Conservation (phyloP, 306 rosid genomes). For the Boehmeria nivea region DNA sequence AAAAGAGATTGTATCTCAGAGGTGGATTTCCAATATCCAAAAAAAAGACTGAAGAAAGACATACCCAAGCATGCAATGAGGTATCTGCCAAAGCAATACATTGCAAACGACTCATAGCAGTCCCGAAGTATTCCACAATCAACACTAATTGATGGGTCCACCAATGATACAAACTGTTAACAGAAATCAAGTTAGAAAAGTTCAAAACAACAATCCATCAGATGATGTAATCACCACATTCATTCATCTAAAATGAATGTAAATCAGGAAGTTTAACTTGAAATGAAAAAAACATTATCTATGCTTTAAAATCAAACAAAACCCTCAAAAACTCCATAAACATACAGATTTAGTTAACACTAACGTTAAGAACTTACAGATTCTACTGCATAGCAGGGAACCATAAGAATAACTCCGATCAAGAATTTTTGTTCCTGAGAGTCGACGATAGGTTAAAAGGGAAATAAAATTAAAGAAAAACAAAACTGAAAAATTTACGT, state of each 20-base stretch:
- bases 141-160: constrained; percentile 75
- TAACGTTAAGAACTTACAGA: constrained; percentile 53
- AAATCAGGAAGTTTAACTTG: neutral
- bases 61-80: constrained; percentile 88
- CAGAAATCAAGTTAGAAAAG: constrained; percentile 22
- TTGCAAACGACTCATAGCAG: constrained; percentile 97
- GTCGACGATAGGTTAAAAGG: constrained; percentile 10
- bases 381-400: constrained; percentile 92
- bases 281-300: neutral
- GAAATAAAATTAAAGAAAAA: neutral
- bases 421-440: constrained; percentile 84
- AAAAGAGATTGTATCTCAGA: neutral
- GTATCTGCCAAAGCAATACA: constrained; percentile 99
- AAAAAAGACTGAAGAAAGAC: constrained; percentile 17
- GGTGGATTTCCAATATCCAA: neutral
- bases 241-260: neutral
- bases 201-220: constrained; percentile 5
- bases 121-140: constrained; percentile 85
- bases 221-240: neutral
- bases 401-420: constrained; percentile 92
- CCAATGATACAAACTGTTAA: constrained; percentile 68
- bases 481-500: constrained; percentile 2
- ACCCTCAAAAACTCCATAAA: constrained; percentile 1
- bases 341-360: neutral
- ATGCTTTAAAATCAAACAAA: neutral